Percentiles rank a stretch among this genome's conserved stretches.
phyloP scores from a whole-genome alignment of 129 eudicot species.

The Pulicaria dysenterica region DNA sequence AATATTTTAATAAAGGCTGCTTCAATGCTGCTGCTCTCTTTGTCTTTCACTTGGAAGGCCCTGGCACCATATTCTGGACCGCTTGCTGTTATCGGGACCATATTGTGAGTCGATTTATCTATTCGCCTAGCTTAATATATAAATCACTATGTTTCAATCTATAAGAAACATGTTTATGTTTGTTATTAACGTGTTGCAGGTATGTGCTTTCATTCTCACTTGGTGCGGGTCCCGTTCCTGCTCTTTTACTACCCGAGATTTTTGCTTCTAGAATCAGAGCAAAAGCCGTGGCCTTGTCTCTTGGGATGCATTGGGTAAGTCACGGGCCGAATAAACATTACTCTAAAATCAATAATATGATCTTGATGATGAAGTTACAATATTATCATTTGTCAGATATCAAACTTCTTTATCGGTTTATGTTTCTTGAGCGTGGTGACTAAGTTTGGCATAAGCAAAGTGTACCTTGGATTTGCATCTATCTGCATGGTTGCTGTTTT shows the following conservation, averaged over 20 bases:
- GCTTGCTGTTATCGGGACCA: conserved; percentile 88
- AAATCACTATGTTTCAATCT: not conserved
- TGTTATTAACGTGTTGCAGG: conserved; percentile 33
- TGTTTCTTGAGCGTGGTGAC: conserved; percentile 88
- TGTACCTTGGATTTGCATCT: conserved; percentile 83
- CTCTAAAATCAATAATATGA: not conserved
- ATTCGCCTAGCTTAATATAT: not conserved
- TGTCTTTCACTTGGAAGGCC: conserved; percentile 74
- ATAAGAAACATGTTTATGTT: too few relatives aligned
- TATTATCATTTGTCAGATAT: conserved; percentile 50
- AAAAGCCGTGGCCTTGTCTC: conserved; percentile 91
- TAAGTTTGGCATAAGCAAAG: conserved; percentile 79
- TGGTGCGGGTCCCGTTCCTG: conserved; percentile 99
- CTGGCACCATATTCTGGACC: conserved; percentile 88
- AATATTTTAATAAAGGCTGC: conserved; percentile 60
- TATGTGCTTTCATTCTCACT: conserved; percentile 91
- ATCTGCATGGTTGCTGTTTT: conserved; percentile 72
- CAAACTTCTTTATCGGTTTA: conserved; percentile 89
- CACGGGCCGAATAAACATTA: not conserved
- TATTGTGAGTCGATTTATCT: conserved; percentile 65
- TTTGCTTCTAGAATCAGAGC: conserved; percentile 97
- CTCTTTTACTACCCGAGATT: conserved; percentile 92
- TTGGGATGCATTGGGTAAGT: conserved; percentile 98
- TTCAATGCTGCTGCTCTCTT: conserved; percentile 91
- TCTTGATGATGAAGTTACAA: conserved; percentile 15